Evolutionary conservation across 345 rosid genomes (phyloP).

Genomic region (Rhizophora apiculata): DNA sequence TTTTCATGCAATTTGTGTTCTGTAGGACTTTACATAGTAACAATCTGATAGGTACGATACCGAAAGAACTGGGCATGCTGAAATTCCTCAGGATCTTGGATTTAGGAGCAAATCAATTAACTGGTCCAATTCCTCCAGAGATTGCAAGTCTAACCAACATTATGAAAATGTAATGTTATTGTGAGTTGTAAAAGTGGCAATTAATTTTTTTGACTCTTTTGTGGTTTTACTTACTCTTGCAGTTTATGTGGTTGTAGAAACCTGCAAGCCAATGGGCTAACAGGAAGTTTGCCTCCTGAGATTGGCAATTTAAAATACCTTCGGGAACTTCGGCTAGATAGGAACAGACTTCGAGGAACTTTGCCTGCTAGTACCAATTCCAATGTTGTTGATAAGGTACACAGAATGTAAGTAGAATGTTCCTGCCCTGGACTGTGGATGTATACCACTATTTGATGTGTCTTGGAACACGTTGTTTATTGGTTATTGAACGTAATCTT

Average conservation of each 20-base stretch:
- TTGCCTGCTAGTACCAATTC: slow-evolving; percentile 51
- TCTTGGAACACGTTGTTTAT: neutral
- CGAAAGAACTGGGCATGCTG: slow-evolving; percentile 82
- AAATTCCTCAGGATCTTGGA: slow-evolving; percentile 72
- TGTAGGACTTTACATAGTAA: slow-evolving; percentile 73
- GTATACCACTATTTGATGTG: neutral
- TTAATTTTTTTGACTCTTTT: neutral
- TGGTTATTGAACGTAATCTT: no score
- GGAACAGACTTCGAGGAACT: slow-evolving; percentile 85
- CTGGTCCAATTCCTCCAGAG: slow-evolving; percentile 85
- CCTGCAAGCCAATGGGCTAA: slow-evolving; percentile 88
- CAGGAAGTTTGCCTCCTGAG: slow-evolving; percentile 74
- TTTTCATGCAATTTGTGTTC: slow-evolving; percentile 20
- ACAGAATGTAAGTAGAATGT: slow-evolving; percentile 50
- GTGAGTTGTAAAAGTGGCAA: neutral
- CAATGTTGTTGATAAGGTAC: slow-evolving; percentile 27
- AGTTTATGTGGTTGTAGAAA: slow-evolving; percentile 52
- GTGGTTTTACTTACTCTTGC: slow-evolving; percentile 8
- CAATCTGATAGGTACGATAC: slow-evolving; percentile 68
- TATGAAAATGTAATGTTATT: slow-evolving; percentile 45
- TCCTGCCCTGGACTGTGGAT: neutral
- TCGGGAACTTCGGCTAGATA: slow-evolving; percentile 72
- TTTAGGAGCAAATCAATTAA: slow-evolving; percentile 79
- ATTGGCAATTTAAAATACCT: slow-evolving; percentile 72
- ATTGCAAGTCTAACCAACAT: slow-evolving; percentile 60